A percentile compares a stretch with the other conserved stretches of the same genome.
Evolutionary conservation across 257 asterid species (phyloP).

Genomic region (Voacanga thouarsii): DNA sequence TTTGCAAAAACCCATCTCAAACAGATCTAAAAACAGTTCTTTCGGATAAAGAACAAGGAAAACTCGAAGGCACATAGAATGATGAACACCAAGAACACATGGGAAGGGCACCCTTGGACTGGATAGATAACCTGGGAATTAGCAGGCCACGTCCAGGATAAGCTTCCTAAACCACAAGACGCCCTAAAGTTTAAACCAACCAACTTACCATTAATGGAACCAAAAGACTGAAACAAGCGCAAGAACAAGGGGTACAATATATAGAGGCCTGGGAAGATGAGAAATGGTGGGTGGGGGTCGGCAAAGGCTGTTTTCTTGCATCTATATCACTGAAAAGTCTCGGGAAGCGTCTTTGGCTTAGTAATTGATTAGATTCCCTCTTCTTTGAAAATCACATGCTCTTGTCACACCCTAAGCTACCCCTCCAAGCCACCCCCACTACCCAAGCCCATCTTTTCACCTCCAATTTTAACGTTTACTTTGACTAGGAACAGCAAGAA

Average conservation of each 20-base stretch:
- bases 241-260: slow-evolving; percentile 20
- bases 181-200: background rate
- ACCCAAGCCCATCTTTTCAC: background rate
- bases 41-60: background rate
- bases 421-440: background rate
- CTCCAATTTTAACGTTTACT: slow-evolving; percentile 11
- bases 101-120: background rate
- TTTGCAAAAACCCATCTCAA: background rate
- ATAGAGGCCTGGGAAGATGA: slow-evolving; percentile 34
- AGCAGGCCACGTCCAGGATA: background rate
- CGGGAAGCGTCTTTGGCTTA: slow-evolving; percentile 32
- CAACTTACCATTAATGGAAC: slow-evolving; percentile 12
- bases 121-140: background rate
- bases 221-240: slow-evolving; percentile 13
- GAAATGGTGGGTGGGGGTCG: slow-evolving; percentile 32
- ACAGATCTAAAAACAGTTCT: background rate
- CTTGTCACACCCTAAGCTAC: slow-evolving; percentile 37
- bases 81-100: background rate
- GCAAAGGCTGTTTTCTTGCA: slow-evolving; percentile 19
- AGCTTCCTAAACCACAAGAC: background rate
- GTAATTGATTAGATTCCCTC: slow-evolving; percentile 55
- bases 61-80: slow-evolving; percentile 10
- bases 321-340: slow-evolving; percentile 29
- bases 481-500: slow-evolving; percentile 27
- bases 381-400: slow-evolving; percentile 53